Evolutionary conservation across 1,139 yeast genomes (phyloP).

Genomic region (Starmera stellimalicola): DNA sequence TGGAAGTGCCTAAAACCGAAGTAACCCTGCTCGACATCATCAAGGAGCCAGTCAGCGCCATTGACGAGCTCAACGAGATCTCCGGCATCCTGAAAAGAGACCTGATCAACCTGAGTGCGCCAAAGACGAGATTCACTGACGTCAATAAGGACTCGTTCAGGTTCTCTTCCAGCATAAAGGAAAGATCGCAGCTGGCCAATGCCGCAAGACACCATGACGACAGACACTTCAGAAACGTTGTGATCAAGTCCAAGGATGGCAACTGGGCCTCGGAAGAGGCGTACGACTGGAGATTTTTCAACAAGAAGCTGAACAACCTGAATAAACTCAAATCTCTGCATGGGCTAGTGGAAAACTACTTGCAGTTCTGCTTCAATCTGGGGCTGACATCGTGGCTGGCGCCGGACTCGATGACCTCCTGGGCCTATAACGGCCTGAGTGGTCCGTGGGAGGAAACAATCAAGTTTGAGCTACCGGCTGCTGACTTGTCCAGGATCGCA

Average conservation of each 20-base stretch:
- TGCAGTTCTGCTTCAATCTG: slow-evolving; percentile 29
- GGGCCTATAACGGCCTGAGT: slow-evolving; percentile 43
- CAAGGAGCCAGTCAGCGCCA: slow-evolving; percentile 20
- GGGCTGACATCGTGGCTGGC: slow-evolving; percentile 43
- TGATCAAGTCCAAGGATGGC: slow-evolving; percentile 18
- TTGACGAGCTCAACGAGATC: slow-evolving; percentile 16
- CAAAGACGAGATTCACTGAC: slow-evolving; percentile 10
- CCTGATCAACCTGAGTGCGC: slow-evolving; percentile 17
- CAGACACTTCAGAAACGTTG: slow-evolving; percentile 22
- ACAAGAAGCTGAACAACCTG: slow-evolving; percentile 21
- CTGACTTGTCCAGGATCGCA: slow-evolving; percentile 31
- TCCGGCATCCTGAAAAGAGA: slow-evolving; percentile 18
- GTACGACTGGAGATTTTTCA: slow-evolving; percentile 36
- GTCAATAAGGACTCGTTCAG: slow-evolving; percentile 15
- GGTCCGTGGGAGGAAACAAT: slow-evolving; percentile 47
- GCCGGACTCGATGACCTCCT: slow-evolving; percentile 42
- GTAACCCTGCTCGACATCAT: slow-evolving; percentile 14
- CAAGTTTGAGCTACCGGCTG: slow-evolving; percentile 40
- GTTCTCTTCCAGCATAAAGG: slow-evolving; percentile 16
- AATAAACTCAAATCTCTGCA: slow-evolving; percentile 34
- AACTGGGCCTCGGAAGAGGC: slow-evolving; percentile 21
- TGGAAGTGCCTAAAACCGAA: too few species aligned
- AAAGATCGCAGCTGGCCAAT: slow-evolving; percentile 18
- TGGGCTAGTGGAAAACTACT: slow-evolving; percentile 36
- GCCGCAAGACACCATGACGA: slow-evolving; percentile 20